These are phyloP conservation scores for Linderniella brevidens DNA, from an alignment of 257 asterid species.

Conservation along the genomic window DNA sequence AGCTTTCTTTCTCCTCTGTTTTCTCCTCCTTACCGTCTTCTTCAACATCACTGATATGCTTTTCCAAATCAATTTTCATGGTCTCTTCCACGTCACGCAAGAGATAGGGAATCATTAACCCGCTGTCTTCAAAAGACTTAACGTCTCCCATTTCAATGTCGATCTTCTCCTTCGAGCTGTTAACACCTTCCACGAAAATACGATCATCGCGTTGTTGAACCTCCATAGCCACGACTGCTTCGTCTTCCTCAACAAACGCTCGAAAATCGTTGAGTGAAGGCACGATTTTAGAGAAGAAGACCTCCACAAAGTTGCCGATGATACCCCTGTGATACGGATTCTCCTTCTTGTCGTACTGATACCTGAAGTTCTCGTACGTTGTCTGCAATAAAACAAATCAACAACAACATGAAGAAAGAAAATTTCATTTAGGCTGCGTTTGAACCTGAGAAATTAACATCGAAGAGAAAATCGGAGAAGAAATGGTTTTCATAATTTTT, in stretches of 20 bases:
- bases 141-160: slow-evolving; percentile 58
- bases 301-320: slow-evolving; percentile 46
- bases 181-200: slow-evolving; percentile 18
- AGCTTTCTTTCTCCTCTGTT: slow-evolving; percentile 10
- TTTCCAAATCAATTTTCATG: slow-evolving; percentile 15
- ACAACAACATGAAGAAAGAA: not conserved
- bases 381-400: slow-evolving; percentile 32
- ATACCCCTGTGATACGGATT: slow-evolving; percentile 84
- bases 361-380: slow-evolving; percentile 87
- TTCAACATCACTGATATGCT: no score
- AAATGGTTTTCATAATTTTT: no score
- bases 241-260: slow-evolving; percentile 41
- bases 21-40: slow-evolving; percentile 17
- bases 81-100: slow-evolving; percentile 28
- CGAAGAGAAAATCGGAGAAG: no score
- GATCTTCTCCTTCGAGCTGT: slow-evolving; percentile 45
- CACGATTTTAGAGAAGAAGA: slow-evolving; percentile 61
- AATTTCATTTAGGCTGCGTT: not conserved
- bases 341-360: slow-evolving; percentile 54
- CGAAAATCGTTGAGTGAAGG: slow-evolving; percentile 55
- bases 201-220: slow-evolving; percentile 21
- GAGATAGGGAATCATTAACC: slow-evolving; percentile 41
- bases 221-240: slow-evolving; percentile 7
- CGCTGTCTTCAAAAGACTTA: slow-evolving; percentile 22
- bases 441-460: not conserved